A percentile compares a stretch with the other conserved stretches of the same genome.
Evolutionary conservation across 1,284 basidiomycete genomes (phyloP).

Genomic region (Ustilago tritici): DNA sequence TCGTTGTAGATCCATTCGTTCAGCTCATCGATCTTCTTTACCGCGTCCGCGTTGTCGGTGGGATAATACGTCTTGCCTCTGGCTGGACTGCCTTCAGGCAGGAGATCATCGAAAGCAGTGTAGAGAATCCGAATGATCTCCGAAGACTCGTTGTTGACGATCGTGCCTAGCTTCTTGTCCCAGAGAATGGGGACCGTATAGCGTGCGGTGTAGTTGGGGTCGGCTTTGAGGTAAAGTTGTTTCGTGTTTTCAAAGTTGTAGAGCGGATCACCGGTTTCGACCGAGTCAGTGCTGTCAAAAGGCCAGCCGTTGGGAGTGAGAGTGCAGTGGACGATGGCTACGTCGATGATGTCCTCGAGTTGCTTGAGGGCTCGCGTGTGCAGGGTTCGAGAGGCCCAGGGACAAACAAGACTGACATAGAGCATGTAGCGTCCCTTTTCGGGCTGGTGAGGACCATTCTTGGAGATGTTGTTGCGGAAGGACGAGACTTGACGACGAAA

Average conservation of each 20-base stretch:
- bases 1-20: conserved; percentile 79
- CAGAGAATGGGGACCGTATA: conserved; percentile 79
- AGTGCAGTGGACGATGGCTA: conserved; percentile 78
- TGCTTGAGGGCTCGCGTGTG: conserved; percentile 91
- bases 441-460: conserved; percentile 79
- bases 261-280: conserved; percentile 69
- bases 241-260: conserved; percentile 41
- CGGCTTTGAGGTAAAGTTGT: conserved; percentile 79
- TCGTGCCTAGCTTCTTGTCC: conserved; percentile 87
- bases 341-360: conserved; percentile 77
- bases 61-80: conserved; percentile 75
- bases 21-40: conserved; percentile 78
- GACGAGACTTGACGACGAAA: conserved; percentile 81
- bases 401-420: conserved; percentile 66
- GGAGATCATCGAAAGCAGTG: conserved; percentile 66
- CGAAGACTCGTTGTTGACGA: conserved; percentile 79
- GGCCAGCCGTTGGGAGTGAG: conserved; percentile 90
- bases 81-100: conserved; percentile 36
- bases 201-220: conserved; percentile 71
- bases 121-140: conserved; percentile 87
- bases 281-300: conserved; percentile 71
- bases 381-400: conserved; percentile 90
- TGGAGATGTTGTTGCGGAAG: conserved; percentile 78
- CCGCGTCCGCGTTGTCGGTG: conserved; percentile 14
- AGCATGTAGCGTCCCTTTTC: conserved; percentile 78